These are phyloP conservation scores for Aspergillus saccharolyticus DNA, from an alignment of 495 filamentous ascomycete species.

Conservation along the genomic window DNA sequence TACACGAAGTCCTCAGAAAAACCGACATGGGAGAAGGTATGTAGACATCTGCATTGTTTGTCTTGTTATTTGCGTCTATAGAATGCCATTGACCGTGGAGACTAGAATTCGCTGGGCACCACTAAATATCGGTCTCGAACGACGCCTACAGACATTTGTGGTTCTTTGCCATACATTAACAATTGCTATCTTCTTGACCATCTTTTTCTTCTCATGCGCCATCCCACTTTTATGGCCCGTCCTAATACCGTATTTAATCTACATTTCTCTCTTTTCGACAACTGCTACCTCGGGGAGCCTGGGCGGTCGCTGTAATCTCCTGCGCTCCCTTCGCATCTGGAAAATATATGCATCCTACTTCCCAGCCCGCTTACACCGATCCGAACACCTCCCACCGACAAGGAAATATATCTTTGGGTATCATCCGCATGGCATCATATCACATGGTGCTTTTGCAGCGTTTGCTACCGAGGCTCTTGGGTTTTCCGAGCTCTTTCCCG, in stretches of 20 bases:
- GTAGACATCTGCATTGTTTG: neutral
- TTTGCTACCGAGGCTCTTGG: constrained; percentile 89
- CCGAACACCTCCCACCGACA: constrained; percentile 64
- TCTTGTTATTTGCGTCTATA: too few species aligned
- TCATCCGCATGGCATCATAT: constrained; percentile 96
- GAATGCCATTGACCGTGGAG: constrained; percentile 4
- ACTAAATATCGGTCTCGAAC: constrained; percentile 75
- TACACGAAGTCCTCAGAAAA: neutral
- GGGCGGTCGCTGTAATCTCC: constrained; percentile 63
- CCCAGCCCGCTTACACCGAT: constrained; percentile 81
- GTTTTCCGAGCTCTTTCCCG: constrained; percentile 85
- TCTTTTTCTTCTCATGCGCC: constrained; percentile 87
- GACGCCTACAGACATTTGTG: constrained; percentile 80
- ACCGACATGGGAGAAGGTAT: neutral
- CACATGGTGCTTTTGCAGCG: constrained; percentile 86
- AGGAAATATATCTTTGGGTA: constrained; percentile 98
- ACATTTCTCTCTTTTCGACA: constrained; percentile 70
- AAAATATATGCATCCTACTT: constrained; percentile 89
- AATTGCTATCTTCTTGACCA: constrained; percentile 66
- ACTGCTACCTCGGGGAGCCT: constrained; percentile 69
- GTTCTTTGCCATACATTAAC: constrained; percentile 82
- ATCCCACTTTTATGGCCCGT: constrained; percentile 90
- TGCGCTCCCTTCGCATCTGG: constrained; percentile 76
- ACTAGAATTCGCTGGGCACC: constrained; percentile 77
- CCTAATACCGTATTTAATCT: constrained; percentile 83